Evolutionary conservation across 495 filamentous ascomycete genomes (phyloP), one percentile per base, ranked within the genome.

Genomic region (Hypomontagnella monticulosa): DNA sequence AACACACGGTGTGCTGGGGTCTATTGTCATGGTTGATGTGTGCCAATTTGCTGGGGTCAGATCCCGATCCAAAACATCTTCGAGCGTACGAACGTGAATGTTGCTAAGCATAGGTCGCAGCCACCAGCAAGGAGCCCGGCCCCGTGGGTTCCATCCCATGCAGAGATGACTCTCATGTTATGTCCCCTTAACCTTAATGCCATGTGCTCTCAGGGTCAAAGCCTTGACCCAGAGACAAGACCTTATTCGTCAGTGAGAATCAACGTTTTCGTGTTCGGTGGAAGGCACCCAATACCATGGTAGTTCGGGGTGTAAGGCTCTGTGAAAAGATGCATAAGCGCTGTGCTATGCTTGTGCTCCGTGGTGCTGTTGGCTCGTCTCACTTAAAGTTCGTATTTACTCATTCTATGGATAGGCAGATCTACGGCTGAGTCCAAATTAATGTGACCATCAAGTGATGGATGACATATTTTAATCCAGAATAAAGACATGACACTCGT

Each of bases 51-150:
- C 59, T 46, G 40, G 60, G 41, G 32, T 48, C 40, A 42, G 53
- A 68, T 58, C 58, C 59, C 65, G 60, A 63, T 50, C 52, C 14
- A 34, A 59, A 54, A 54, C 38, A 43, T 60, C 52, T 20, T 38
- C 38, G 27, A 32, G 30, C 46, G 4, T 19, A 38, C 40, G 23
- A 27, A 27, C 23, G 2, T 27, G 23, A 27, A 27, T 27, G 23
- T 27, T 27, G 23, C 23, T 27, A 27, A 27, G 23, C 23, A 2
- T 6, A 27, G n/a, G n/a, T n/a, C n/a, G n/a, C n/a, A n/a, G n/a
- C n/a, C 23, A 27, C 23, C 23, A 6, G 23, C 23, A 27, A 6
- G 9, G 32, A 37, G 19, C 61, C 61, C 61, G 37, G 43, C 37
- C 19, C 43, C 30, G 30, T 51, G 61, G 61, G 32, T 51, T 44